These are phyloP conservation scores for Cercospora canescens DNA, from an alignment of 2,329 filamentous ascomycete species.

Conservation along the genomic window DNA sequence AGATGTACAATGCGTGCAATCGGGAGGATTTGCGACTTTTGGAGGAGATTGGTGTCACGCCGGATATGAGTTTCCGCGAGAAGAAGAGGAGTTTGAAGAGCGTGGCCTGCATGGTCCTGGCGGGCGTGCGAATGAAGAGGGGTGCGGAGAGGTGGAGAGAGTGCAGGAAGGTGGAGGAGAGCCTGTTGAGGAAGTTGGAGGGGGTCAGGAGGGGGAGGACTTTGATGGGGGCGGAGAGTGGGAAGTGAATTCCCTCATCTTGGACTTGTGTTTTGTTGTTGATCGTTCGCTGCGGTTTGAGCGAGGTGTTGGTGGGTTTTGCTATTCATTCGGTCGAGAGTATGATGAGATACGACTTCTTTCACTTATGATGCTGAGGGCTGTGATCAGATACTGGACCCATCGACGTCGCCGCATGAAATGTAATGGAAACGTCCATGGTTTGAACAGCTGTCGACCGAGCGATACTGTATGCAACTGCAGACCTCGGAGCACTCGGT, in stretches of 20 bases:
- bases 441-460: neutral
- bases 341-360: neutral
- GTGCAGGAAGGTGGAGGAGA: conserved; percentile 51
- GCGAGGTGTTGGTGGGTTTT: conserved; percentile 5
- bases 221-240: conserved; percentile 4
- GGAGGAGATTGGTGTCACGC: conserved; percentile 73
- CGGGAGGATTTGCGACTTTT: conserved; percentile 86
- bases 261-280: neutral
- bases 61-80: conserved; percentile 50
- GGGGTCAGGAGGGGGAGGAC: conserved; percentile 39
- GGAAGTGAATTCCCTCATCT: neutral
- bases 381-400: neutral
- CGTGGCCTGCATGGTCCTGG: conserved; percentile 52
- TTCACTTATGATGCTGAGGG: neutral
- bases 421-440: too few species aligned
- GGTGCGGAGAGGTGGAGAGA: conserved; percentile 52
- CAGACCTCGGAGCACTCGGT: neutral
- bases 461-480: neutral
- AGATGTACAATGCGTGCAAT: conserved; percentile 89
- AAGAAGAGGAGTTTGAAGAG: conserved; percentile 50
- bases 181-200: conserved; percentile 48
- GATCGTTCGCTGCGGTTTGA: neutral
- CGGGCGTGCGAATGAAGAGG: conserved; percentile 53
- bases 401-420: neutral
- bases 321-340: neutral